phyloP scores from a whole-genome alignment of 2,329 filamentous ascomycete genomes.

The Teratosphaeria destructans region DNA sequence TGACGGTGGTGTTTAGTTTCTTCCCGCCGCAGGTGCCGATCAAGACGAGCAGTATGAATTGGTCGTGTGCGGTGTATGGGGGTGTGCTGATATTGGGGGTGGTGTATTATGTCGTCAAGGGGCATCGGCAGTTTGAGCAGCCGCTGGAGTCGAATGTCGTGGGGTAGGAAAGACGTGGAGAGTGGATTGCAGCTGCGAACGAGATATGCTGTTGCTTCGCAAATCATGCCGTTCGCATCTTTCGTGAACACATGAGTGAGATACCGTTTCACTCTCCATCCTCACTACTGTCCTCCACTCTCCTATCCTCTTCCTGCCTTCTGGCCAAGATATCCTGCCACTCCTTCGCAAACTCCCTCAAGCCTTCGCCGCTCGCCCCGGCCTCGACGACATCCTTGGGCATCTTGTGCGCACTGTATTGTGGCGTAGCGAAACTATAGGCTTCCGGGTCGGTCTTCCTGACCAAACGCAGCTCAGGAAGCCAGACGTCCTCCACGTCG shows the following conservation, averaged over 20 bases:
- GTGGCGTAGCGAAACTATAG: conserved; percentile 71
- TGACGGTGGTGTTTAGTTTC: conserved; percentile 10
- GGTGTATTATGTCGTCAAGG: conserved; percentile 29
- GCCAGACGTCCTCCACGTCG: conserved; percentile 30
- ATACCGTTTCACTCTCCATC: conserved; percentile 1
- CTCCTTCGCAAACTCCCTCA: conserved; percentile 55
- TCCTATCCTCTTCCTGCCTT: conserved; percentile 26
- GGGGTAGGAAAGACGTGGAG: not conserved
- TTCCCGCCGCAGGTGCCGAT: conserved; percentile 18
- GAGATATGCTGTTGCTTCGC: too few species aligned
- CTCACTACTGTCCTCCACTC: conserved; percentile 20
- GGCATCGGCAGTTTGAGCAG: conserved; percentile 1
- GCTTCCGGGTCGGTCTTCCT: conserved; percentile 78
- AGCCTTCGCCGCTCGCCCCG: conserved; percentile 49
- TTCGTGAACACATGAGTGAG: not conserved
- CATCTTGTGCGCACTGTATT: conserved; percentile 91
- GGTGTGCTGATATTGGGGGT: conserved; percentile 30
- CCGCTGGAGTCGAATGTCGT: not conserved
- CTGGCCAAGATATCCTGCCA: conserved; percentile 39
- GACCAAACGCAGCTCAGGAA: conserved; percentile 73
- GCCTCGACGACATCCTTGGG: conserved; percentile 82
- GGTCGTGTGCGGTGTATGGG: conserved; percentile 35
- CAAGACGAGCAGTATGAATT: conserved; percentile 38
- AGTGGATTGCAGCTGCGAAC: too few species aligned
- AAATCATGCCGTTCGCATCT: not conserved